These are phyloP conservation scores for Citeromyces matritensis DNA, from an alignment of 805 yeast species.

Conservation along the genomic window DNA sequence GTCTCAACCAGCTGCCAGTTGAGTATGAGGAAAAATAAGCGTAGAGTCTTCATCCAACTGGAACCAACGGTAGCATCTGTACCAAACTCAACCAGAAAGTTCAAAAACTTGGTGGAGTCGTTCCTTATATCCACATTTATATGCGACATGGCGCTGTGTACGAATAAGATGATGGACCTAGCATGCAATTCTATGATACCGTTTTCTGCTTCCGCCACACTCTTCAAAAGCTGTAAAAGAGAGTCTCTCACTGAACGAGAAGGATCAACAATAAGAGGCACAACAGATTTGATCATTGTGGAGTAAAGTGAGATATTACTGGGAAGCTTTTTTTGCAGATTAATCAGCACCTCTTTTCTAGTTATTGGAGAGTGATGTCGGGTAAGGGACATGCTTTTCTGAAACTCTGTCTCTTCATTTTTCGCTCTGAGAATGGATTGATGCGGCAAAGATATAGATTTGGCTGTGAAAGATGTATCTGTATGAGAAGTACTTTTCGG, in stretches of 20 bases:
- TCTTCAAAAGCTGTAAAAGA: constrained; percentile 27
- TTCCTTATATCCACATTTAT: constrained; percentile 61
- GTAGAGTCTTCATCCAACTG: constrained; percentile 56
- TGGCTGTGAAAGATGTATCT: constrained; percentile 73
- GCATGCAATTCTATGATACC: constrained; percentile 48
- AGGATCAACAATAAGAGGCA: constrained; percentile 55
- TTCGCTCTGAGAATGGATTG: constrained; percentile 12
- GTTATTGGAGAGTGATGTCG: constrained; percentile 63
- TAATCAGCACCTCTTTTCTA: constrained; percentile 53
- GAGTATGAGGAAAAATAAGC: constrained; percentile 51
- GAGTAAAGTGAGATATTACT: constrained; percentile 37
- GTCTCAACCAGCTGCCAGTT: constrained; percentile 44
- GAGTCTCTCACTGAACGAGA: constrained; percentile 51
- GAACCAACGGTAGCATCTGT: constrained; percentile 36
- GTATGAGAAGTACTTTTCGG: constrained; percentile 65
- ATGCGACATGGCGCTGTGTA: constrained; percentile 90
- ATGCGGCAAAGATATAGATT: constrained; percentile 25
- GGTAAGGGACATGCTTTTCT: constrained; percentile 50
- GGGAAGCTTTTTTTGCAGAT: constrained; percentile 36
- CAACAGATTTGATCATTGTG: constrained; percentile 37
- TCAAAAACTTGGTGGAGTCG: constrained; percentile 58
- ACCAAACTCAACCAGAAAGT: constrained; percentile 39
- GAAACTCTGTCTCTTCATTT: constrained; percentile 26
- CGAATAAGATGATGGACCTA: constrained; percentile 47
- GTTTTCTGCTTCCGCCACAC: constrained; percentile 31